Evolutionary conservation across 1,284 basidiomycete genomes (phyloP), one percentile per base, ranked within the genome.

Genomic region (Leccinum subspadiceum): DNA sequence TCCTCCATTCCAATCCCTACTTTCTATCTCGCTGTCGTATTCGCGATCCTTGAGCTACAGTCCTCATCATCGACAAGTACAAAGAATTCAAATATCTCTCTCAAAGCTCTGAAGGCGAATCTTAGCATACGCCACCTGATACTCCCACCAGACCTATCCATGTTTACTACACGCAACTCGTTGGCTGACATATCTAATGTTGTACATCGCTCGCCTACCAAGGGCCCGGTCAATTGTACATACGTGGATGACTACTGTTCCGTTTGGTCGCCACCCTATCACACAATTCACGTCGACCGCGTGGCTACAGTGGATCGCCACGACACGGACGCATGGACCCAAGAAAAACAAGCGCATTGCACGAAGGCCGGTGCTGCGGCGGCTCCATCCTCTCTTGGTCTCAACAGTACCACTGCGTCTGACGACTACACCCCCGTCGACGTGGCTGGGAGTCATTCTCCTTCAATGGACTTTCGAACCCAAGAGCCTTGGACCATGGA

Each of bases 241-340:
- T 54, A 29, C 4, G 20, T 48, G 46, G 54, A 62, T 54, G 54
- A 54, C 44, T 54, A 54, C 24, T 37, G 53, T 20, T 57, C 53
- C 9, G 41, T 49, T 44, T 62, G 57, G 57, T 53, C 62, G 60
- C 59, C 26, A 58, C 63, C 53, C 15, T 39, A 54, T 57, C 26
- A 51, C 20, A 57, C 53, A 57, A 48, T 57, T 60, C 66, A 66
- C 57, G 12, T 51, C 35, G 26, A 53, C 41, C 66, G 62, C 70
- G 62, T 72, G 73, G 67, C 57, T 37, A 39, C 56, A 41, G 54
- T 44, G 55, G 52, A 56, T 57, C 17, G 58, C 72, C 71, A 74
- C 71, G 72, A 72, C 62, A 62, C 24, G 37, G 58, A 63, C 61
- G 55, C 73, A 60, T 75, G 74, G 63, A 5, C 46, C 9, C 58